Evolutionary conservation across 345 rosid genomes (phyloP).

Genomic region (Citrus hindsii): DNA sequence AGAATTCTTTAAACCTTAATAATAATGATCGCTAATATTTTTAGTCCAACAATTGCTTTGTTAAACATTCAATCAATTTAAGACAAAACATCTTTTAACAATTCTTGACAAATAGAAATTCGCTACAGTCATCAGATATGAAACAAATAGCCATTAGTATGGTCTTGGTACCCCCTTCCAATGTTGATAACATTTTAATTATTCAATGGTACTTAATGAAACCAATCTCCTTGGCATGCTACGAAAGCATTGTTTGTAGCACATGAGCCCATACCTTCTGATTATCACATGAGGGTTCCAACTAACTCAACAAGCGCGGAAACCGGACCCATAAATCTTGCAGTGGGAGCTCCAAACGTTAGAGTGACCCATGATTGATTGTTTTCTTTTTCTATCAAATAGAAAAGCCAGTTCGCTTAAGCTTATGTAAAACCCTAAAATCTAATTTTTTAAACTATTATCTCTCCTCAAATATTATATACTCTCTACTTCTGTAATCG

Average conservation of each 20-base stretch:
- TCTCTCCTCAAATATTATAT: too few species aligned
- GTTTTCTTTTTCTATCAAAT: too few species aligned
- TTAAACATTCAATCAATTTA: not conserved
- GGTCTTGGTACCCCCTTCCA: not conserved
- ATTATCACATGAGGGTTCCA: conserved; percentile 40
- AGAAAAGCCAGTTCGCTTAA: too few species aligned
- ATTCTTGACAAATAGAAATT: not conserved
- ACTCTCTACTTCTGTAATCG: too few species aligned
- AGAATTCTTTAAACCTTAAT: not conserved
- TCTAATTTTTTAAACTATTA: too few species aligned
- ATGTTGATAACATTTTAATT: not conserved
- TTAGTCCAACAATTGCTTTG: not conserved
- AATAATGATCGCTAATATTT: not conserved
- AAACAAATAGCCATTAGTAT: not conserved
- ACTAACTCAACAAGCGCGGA: conserved; percentile 16
- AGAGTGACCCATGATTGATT: too few species aligned
- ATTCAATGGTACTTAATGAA: conserved; percentile 48
- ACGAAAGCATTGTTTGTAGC: conserved; percentile 40
- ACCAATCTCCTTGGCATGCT: conserved; percentile 44
- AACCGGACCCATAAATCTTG: too few species aligned
- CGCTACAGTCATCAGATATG: not conserved
- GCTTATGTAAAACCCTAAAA: too few species aligned
- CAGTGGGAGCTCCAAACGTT: too few species aligned
- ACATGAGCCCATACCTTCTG: conserved; percentile 44
- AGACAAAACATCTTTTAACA: not conserved